Evolutionary conservation across 1,284 basidiomycete genomes (phyloP).

Genomic region (Ceratobasidium theobromae): DNA sequence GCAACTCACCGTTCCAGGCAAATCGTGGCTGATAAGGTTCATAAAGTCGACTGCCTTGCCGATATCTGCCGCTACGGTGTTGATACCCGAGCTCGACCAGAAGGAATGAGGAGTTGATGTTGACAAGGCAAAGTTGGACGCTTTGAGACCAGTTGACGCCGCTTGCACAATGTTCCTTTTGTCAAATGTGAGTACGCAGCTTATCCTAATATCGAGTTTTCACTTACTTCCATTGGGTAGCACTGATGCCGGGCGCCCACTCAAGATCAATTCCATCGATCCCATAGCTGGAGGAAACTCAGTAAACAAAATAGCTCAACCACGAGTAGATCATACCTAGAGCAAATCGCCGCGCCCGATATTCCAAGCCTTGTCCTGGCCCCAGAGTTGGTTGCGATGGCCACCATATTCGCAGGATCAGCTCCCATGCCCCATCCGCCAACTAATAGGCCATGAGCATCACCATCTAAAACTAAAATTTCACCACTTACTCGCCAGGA

Average conservation of each 20-base stretch:
- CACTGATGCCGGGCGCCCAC: constrained; percentile 23
- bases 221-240: constrained; percentile 26
- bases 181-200: neutral
- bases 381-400: constrained; percentile 11
- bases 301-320: neutral
- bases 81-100: constrained; percentile 30
- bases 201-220: neutral
- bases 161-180: constrained; percentile 23
- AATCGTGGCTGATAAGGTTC: constrained; percentile 20
- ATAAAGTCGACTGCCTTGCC: constrained; percentile 15
- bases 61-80: constrained; percentile 24
- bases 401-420: constrained; percentile 18
- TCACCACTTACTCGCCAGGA: neutral
- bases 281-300: neutral
- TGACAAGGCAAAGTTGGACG: neutral
- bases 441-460: neutral
- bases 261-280: constrained; percentile 28
- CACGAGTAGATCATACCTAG: neutral
- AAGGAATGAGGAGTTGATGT: constrained; percentile 24
- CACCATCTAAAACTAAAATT: neutral
- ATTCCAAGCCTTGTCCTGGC: constrained; percentile 31
- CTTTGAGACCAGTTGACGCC: constrained; percentile 3
- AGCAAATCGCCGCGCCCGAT: constrained; percentile 16
- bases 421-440: constrained; percentile 31
- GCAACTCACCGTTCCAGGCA: constrained; percentile 19